Evolutionary conservation across 2,329 filamentous ascomycete genomes (phyloP), one percentile per base, ranked within the genome.

Genomic region (Fusarium sambucinum): DNA sequence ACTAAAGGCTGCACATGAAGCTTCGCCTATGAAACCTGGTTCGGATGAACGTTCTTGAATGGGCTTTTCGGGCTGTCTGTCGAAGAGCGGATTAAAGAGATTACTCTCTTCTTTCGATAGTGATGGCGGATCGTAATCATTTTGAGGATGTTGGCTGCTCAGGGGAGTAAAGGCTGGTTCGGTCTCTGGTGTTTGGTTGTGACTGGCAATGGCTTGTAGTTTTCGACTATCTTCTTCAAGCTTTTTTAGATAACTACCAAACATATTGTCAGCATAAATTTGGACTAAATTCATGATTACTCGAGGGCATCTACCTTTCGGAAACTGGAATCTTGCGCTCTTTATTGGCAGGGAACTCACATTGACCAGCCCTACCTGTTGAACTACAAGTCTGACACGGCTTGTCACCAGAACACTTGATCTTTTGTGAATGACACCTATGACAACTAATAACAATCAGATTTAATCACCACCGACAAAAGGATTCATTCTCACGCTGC

Each of bases 391-490:
- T 79, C 33, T 69, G 73, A 56, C 82, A 84, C 2, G 82, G 82
- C 25, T 77, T 75, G 5, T 79, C 77, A 1, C 81, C 81, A 0
- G 81, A 83, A 56, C 82, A 83, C 64, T 81, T 83, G 27, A 83
- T 81, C 62, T 84, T 83, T 30, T 82, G 81, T 0, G 75, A 65
- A 71, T 83, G 81, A 50, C 81, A 83, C 63, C 80, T 72, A 63
- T 80, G 78, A 46, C 81, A 83, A 6, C 73, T 75, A 27, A 19
- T 32, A 21, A 35, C 19, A 16, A 47, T 68, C 41, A 68, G 65
- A 59, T 8, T 17, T 8, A 25, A 19, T 19, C 40, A 21, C 9
- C 14, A 52, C 32, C 5, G 12, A 4, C 14, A 30, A 30, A 2
- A 21, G 14, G 37, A 35, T 1, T 42, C 10, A 6, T n/a, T 8